These are phyloP conservation scores for Pichiaceae sp. DNA, from an alignment of 1,139 yeast species.

Conservation along the genomic window DNA sequence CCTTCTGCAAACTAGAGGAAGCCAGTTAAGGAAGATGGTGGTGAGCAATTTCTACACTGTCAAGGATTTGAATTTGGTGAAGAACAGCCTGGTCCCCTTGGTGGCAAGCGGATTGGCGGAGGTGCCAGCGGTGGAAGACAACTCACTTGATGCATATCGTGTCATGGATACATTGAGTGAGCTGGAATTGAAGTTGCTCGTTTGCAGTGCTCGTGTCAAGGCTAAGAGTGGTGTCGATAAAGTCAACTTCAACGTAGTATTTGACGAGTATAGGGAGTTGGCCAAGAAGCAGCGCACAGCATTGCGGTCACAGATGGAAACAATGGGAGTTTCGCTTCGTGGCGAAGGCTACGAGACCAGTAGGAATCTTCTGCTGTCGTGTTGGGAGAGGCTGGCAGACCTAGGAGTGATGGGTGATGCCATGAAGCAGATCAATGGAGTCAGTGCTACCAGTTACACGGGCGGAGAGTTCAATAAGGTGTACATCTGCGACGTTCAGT, in stretches of 20 bases:
- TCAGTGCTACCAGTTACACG: slow-evolving; percentile 12
- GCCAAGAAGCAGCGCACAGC: slow-evolving; percentile 39
- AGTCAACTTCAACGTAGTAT: slow-evolving; percentile 68
- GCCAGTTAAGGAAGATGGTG: slow-evolving; percentile 28
- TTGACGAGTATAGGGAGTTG: slow-evolving; percentile 63
- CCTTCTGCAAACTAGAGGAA: slow-evolving; percentile 15
- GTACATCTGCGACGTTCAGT: slow-evolving; percentile 15
- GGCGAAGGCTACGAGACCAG: slow-evolving; percentile 8
- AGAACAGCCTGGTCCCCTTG: slow-evolving; percentile 37
- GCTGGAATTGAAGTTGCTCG: slow-evolving; percentile 57
- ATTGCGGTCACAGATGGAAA: slow-evolving; percentile 23
- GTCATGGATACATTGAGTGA: slow-evolving; percentile 47
- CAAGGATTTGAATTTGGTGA: slow-evolving; percentile 50
- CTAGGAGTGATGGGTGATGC: slow-evolving; percentile 18
- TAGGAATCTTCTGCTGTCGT: slow-evolving; percentile 15
- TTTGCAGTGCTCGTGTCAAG: slow-evolving; percentile 67
- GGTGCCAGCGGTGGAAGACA: neutral
- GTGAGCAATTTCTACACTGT: slow-evolving; percentile 48
- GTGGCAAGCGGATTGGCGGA: slow-evolving; percentile 20
- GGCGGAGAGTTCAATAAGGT: slow-evolving; percentile 19
- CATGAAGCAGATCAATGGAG: slow-evolving; percentile 14
- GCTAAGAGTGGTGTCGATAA: slow-evolving; percentile 48
- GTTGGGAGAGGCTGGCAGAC: slow-evolving; percentile 21
- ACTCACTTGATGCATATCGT: slow-evolving; percentile 1
- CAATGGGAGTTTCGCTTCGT: slow-evolving; percentile 10